A percentile compares a stretch with the other conserved stretches of the same genome.
Evolutionary conservation across 805 yeast genomes (phyloP).

Genomic region (Kuraishia capsulata): DNA sequence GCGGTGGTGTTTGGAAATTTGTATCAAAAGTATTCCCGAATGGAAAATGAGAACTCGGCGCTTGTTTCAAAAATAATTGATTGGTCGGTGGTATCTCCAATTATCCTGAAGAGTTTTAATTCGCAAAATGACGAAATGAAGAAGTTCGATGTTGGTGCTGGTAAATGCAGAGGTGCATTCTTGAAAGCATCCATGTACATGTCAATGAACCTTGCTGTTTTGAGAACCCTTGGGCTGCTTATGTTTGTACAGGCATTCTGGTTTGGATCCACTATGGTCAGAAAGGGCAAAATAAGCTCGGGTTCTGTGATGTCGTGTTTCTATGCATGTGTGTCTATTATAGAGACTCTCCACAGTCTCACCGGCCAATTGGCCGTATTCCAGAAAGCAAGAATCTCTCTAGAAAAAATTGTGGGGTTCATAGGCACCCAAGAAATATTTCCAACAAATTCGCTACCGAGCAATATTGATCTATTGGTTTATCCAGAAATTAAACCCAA

Average conservation of each 20-base stretch:
- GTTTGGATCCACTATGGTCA: constrained; percentile 72
- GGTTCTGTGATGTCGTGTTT: constrained; percentile 76
- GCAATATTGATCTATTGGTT: too few species aligned
- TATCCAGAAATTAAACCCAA: constrained; percentile 17
- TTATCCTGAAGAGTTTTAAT: constrained; percentile 51
- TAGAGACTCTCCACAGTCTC: constrained; percentile 46
- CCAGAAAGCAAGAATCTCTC: constrained; percentile 68
- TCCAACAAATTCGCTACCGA: background rate
- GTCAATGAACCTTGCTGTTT: constrained; percentile 45
- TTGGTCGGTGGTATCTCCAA: constrained; percentile 59
- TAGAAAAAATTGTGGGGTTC: constrained; percentile 35
- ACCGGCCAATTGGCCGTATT: constrained; percentile 50
- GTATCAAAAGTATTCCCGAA: constrained; percentile 36
- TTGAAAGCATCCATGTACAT: constrained; percentile 36
- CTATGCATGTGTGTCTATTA: constrained; percentile 69
- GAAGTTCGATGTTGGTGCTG: constrained; percentile 26
- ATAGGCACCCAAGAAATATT: constrained; percentile 13
- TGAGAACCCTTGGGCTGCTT: constrained; percentile 49
- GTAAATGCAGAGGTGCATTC: constrained; percentile 26
- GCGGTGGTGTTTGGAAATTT: constrained; percentile 42
- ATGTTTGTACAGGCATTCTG: constrained; percentile 91
- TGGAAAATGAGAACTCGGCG: constrained; percentile 50
- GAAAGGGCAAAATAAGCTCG: constrained; percentile 35
- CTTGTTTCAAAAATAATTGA: constrained; percentile 51
- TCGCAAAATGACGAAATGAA: constrained; percentile 44